Conservation (phyloP, 441 rosid genomes). For the Breynia disticha region DNA sequence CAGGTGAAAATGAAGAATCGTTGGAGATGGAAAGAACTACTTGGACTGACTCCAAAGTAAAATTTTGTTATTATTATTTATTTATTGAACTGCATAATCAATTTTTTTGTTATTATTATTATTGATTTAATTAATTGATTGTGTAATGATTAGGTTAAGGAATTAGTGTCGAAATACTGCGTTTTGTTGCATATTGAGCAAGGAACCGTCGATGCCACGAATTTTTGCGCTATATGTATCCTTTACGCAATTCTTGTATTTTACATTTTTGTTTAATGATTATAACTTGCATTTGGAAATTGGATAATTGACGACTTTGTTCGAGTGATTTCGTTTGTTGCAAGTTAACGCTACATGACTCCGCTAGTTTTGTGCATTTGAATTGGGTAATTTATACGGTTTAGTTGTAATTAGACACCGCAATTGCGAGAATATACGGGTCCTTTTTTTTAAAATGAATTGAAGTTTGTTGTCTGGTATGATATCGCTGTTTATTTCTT, state of each 20-base stretch:
- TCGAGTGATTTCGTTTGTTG: too few species aligned
- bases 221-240: slow-evolving; percentile 84
- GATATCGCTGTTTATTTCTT: too few species aligned
- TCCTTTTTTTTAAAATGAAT: too few species aligned
- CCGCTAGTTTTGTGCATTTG: too few species aligned
- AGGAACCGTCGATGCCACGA: slow-evolving; percentile 52
- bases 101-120: slow-evolving; percentile 4
- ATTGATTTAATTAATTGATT: slow-evolving; percentile 12
- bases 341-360: too few species aligned
- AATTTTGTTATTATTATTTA: background rate
- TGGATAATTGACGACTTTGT: too few species aligned
- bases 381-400: too few species aligned
- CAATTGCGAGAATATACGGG: too few species aligned
- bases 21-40: slow-evolving; percentile 45
- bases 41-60: slow-evolving; percentile 53
- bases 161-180: slow-evolving; percentile 62
- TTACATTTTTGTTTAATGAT: too few species aligned
- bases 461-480: too few species aligned
- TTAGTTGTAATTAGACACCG: too few species aligned
- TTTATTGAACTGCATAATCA: background rate
- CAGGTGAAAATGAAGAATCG: slow-evolving; percentile 57
- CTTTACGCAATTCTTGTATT: slow-evolving; percentile 15
- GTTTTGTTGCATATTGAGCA: slow-evolving; percentile 50
- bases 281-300: too few species aligned
- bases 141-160: slow-evolving; percentile 39